Evolutionary conservation across 1,284 basidiomycete species (phyloP).

Genomic region (Ceratobasidium sp.): DNA sequence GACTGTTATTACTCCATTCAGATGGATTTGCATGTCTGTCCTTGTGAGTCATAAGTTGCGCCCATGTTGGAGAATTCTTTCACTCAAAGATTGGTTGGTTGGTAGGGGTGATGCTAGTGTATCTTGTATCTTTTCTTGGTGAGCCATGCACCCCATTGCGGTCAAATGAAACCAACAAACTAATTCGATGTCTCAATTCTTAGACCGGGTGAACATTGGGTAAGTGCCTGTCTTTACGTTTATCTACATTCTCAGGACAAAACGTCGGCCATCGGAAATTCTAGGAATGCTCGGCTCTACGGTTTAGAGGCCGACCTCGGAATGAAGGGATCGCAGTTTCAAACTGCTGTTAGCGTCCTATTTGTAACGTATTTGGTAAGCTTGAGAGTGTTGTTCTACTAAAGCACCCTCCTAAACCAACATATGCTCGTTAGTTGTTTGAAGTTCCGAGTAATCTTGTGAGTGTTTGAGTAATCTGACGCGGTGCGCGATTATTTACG

Average conservation of each 20-base stretch:
- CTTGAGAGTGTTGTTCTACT: neutral
- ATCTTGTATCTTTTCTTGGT: slow-evolving; percentile 41
- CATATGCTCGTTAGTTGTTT: slow-evolving; percentile 20
- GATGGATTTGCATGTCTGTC: slow-evolving; percentile 30
- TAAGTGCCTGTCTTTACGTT: neutral
- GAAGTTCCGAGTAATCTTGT: slow-evolving; percentile 41
- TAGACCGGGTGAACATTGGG: slow-evolving; percentile 42
- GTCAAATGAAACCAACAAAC: neutral
- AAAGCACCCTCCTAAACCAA: neutral
- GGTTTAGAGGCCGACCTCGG: slow-evolving; percentile 41
- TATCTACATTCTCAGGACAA: no score
- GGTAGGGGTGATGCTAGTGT: slow-evolving; percentile 41
- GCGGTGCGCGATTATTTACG: neutral
- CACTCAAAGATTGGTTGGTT: no score
- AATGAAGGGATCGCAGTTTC: slow-evolving; percentile 37
- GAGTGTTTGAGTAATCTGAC: neutral
- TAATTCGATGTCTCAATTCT: neutral
- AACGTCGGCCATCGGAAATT: neutral
- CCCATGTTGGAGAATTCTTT: no score
- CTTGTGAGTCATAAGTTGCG: slow-evolving; percentile 11
- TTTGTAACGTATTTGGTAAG: slow-evolving; percentile 42
- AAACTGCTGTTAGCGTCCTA: slow-evolving; percentile 39
- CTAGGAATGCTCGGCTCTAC: slow-evolving; percentile 42
- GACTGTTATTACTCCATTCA: no score
- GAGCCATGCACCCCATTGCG: neutral